A percentile compares a stretch with the other conserved stretches of the same genome.
phyloP scores from a whole-genome alignment of 2,329 filamentous ascomycete genomes.

The Beauveria varroae region DNA sequence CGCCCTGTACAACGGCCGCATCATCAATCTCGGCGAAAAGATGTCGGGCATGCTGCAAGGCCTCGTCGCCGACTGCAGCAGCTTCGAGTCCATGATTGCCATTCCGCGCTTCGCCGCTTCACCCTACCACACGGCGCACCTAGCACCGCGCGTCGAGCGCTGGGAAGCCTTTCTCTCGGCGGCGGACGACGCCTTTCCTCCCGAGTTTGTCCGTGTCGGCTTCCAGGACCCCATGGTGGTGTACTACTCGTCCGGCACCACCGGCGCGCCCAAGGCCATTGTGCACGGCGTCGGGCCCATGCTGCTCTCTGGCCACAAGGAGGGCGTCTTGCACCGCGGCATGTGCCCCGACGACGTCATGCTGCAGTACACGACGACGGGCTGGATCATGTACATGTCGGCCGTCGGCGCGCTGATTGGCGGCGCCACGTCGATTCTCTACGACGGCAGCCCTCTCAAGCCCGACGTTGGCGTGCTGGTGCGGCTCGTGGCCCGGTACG shows the following conservation, averaged over 20 bases:
- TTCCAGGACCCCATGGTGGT: constrained; percentile 73
- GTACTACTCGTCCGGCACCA: constrained; percentile 75
- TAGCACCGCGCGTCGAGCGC: constrained; percentile 41
- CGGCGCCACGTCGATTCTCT: constrained; percentile 60
- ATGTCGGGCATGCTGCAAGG: constrained; percentile 64
- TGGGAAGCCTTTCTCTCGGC: constrained; percentile 35
- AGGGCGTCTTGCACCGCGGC: constrained; percentile 46
- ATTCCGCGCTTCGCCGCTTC: constrained; percentile 56
- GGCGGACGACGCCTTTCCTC: constrained; percentile 17
- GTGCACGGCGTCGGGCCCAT: constrained; percentile 67
- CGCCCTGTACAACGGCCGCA: constrained; percentile 72
- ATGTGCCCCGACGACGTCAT: constrained; percentile 31
- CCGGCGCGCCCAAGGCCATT: constrained; percentile 77
- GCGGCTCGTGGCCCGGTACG: constrained; percentile 52
- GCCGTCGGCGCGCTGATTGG: constrained; percentile 50
- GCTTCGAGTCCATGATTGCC: constrained; percentile 57
- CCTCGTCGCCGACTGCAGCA: constrained; percentile 46
- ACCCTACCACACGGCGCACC: constrained; percentile 43
- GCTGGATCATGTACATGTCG: constrained; percentile 83
- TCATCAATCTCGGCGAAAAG: constrained; percentile 62
- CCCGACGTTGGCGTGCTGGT: constrained; percentile 60
- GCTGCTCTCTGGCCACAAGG: constrained; percentile 49
- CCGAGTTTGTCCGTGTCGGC: constrained; percentile 50
- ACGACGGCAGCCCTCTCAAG: constrained; percentile 75
- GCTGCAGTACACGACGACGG: constrained; percentile 58